Conservation (phyloP, 768 basidiomycete genomes). For the Lentinula detonsa region DNA sequence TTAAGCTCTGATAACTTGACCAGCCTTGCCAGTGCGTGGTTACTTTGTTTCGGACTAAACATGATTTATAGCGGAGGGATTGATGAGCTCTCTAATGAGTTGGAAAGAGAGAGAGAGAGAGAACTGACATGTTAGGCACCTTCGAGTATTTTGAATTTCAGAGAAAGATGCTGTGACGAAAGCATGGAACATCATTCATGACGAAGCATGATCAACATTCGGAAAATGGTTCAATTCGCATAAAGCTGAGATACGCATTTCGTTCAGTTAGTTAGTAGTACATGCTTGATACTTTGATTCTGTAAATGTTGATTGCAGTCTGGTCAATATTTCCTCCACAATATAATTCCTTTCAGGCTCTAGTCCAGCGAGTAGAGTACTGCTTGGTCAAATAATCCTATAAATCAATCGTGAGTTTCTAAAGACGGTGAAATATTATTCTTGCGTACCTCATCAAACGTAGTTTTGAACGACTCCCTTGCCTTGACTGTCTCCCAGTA, state of each 20-base stretch:
- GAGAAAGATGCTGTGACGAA: too few relatives aligned
- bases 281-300: neutral
- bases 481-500: conserved; percentile 34
- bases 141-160: too few relatives aligned
- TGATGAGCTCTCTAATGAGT: too few relatives aligned
- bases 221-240: neutral
- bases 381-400: neutral
- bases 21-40: too few relatives aligned
- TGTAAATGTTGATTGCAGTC: neutral
- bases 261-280: neutral
- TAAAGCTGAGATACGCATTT: neutral
- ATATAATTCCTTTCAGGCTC: neutral
- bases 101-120: too few relatives aligned
- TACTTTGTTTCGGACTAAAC: too few relatives aligned
- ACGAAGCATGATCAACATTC: too few relatives aligned
- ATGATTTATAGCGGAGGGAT: too few relatives aligned
- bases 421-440: neutral
- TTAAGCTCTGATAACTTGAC: too few relatives aligned
- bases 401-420: neutral
- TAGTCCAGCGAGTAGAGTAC: neutral
- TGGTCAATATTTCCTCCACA: neutral
- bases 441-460: conserved; percentile 3
- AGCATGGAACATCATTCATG: too few relatives aligned
- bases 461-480: conserved; percentile 3
- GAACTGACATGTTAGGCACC: too few relatives aligned